phyloP scores from a whole-genome alignment of 2,329 filamentous ascomycete species.

The Celoporthe dispersa region DNA sequence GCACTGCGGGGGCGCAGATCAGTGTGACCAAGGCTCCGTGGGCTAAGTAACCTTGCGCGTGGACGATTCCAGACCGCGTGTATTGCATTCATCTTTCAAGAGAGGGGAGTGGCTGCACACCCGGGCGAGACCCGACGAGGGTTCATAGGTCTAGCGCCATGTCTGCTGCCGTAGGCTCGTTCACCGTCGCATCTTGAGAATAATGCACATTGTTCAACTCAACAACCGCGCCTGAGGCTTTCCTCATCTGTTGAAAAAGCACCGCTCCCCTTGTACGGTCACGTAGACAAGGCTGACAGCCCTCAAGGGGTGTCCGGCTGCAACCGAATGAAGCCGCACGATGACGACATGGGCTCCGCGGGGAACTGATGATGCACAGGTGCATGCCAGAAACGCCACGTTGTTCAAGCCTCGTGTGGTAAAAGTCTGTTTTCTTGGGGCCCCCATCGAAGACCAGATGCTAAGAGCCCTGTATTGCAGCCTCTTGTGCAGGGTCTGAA shows the following conservation, averaged over 20 bases:
- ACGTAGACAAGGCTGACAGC: neutral
- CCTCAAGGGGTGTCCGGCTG: neutral
- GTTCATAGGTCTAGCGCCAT: neutral
- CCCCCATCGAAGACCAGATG: neutral
- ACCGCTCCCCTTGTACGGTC: neutral
- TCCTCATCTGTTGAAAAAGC: neutral
- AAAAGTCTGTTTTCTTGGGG: neutral
- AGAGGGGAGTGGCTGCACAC: neutral
- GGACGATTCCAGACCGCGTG: neutral
- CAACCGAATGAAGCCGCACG: neutral
- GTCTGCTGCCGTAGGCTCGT: neutral
- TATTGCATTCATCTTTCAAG: neutral
- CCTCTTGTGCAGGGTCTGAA: neutral
- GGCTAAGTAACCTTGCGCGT: conserved; percentile 23
- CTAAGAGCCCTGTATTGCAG: neutral
- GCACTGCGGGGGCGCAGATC: conserved; percentile 28
- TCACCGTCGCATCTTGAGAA: neutral
- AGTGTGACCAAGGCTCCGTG: conserved; percentile 30
- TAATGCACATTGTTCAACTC: neutral
- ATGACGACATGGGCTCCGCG: neutral
- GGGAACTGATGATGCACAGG: neutral
- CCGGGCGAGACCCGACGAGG: neutral
- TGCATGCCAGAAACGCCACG: conserved; percentile 4
- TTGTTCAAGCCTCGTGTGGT: neutral
- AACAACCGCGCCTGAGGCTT: neutral